Evolutionary conservation across 441 rosid species (phyloP), one percentile per base, ranked within the genome.

Genomic region (Sinapis alba): DNA sequence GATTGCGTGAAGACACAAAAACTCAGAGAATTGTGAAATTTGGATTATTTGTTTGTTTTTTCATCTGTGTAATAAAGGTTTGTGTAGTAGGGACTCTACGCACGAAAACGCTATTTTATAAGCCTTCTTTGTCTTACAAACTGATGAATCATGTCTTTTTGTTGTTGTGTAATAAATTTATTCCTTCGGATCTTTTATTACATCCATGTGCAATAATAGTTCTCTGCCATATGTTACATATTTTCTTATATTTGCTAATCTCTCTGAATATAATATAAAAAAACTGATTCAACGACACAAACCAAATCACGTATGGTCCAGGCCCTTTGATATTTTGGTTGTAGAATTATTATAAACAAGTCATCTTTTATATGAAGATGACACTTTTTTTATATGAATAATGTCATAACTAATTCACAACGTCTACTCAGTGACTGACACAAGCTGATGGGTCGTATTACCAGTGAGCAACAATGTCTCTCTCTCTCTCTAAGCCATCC

Each of bases 1-100:
- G 57, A 71, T 65, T 76, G 70, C 45, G 8, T 28, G 47, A 4
- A 47, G 65, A 53, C 57, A 10, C n/a, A 26, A 56, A 60, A 53
- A 75, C 65, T 28, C 54, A 21, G 66, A 71, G 67, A 64, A 15
- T 7, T 65, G 67, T 65, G 80, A 9, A 30, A 34, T 71, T 65
- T 54, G 57, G 68, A 57, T 43, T 64, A 56, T 51, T 59, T 6
- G 5, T 41, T 56, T 76, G 15, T 10, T 69, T 10, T 76, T 27
- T 5, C 54, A 23, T 63, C 47, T 63, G 71, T 70, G 24, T 21
- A 76, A 76, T 76, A 70, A 75, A 75, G 80, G 67, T 64, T 68
- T 57, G 68, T 63, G 63, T 51, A 15, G 20, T 58, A 58, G 67
- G 10, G 19, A 76, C 28, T 21, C 71, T 53, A 57, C 43, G 54